Conservation (phyloP, 2,329 filamentous ascomycete species). For the Pyrenophora tritici-repentis region DNA sequence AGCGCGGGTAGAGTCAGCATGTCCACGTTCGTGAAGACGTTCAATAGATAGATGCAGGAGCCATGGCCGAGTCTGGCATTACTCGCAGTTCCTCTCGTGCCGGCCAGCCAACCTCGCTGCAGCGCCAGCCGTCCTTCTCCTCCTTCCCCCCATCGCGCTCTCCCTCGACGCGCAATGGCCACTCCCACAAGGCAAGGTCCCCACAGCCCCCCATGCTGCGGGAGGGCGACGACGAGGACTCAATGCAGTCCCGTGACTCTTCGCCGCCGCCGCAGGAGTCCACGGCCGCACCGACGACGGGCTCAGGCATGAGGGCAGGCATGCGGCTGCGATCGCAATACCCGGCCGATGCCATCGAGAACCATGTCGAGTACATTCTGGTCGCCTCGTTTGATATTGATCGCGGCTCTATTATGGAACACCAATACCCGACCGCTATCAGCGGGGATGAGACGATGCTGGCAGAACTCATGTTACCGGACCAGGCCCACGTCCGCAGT, state of each 20-base stretch:
- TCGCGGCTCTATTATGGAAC: constrained; percentile 94
- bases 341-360: constrained; percentile 61
- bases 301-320: not conserved
- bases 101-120: constrained; percentile 29
- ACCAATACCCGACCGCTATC: constrained; percentile 93
- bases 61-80: constrained; percentile 37
- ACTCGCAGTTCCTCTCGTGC: constrained; percentile 21
- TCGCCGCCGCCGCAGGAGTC: constrained; percentile 22
- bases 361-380: constrained; percentile 98
- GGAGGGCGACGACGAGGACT: constrained; percentile 40
- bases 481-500: constrained; percentile 90
- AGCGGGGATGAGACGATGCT: constrained; percentile 98
- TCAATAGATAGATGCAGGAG: no score
- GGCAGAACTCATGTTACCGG: constrained; percentile 96
- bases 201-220: constrained; percentile 44
- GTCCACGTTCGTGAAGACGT: constrained; percentile 4
- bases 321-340: constrained; percentile 54
- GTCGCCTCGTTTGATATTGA: constrained; percentile 98
- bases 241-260: constrained; percentile 33
- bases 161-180: constrained; percentile 45
- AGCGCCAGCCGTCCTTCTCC: constrained; percentile 51
- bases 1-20: constrained; percentile 24
- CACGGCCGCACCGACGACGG: not conserved
- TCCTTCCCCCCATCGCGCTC: constrained; percentile 50
- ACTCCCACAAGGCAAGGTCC: constrained; percentile 40